Evolutionary conservation across 345 rosid genomes (phyloP).

Genomic region (Citrus reticulata): DNA sequence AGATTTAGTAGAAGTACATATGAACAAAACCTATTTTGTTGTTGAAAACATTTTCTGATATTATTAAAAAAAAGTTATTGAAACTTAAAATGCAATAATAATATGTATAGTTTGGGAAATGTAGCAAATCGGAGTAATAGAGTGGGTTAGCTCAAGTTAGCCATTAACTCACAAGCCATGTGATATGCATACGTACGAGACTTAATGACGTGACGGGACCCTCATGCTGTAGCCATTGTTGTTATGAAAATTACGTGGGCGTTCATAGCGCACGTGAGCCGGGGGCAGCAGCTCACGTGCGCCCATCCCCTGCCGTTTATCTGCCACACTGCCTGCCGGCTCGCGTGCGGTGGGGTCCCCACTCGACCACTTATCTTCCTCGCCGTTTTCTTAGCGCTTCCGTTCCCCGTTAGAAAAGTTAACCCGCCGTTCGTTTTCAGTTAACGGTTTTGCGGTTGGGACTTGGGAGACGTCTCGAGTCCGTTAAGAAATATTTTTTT

Average conservation of each 20-base stretch:
- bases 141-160: background rate
- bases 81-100: background rate
- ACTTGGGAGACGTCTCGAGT: background rate
- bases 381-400: background rate
- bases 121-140: background rate
- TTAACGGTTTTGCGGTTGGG: slow-evolving; percentile 11
- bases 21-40: background rate
- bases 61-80: background rate
- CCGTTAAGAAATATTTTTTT: background rate
- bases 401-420: background rate
- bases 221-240: background rate
- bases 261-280: slow-evolving; percentile 31
- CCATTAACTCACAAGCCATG: background rate
- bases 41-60: no score
- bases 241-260: slow-evolving; percentile 1
- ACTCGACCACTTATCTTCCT: background rate
- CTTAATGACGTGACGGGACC: slow-evolving; percentile 11
- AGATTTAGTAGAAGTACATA: background rate
- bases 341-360: slow-evolving; percentile 37
- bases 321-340: slow-evolving; percentile 33
- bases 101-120: background rate
- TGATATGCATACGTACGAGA: background rate
- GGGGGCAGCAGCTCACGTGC: slow-evolving; percentile 35
- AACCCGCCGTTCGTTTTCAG: background rate
- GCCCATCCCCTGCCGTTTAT: slow-evolving; percentile 43